Evolutionary conservation across 768 basidiomycete species (phyloP).

Genomic region (Suillus occidentalis): DNA sequence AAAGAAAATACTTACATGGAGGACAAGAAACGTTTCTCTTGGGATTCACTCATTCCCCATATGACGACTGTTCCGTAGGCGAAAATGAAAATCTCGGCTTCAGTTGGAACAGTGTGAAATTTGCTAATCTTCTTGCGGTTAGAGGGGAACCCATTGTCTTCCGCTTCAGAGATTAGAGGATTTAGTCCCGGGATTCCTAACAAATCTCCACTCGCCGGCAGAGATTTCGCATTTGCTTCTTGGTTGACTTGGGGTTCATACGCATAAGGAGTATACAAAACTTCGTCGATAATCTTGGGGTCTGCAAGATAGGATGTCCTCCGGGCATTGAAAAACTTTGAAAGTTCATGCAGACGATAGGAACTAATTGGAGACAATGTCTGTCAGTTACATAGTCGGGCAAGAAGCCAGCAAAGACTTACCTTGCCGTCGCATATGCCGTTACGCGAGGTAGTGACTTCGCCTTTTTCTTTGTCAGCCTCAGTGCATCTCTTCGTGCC

Average conservation of each 20-base stretch:
- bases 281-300: conserved; percentile 86
- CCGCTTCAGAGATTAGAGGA: conserved; percentile 25
- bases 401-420: conserved; percentile 17
- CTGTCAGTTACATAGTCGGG: not conserved
- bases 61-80: conserved; percentile 94
- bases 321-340: conserved; percentile 88
- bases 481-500: conserved; percentile 86
- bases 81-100: conserved; percentile 91
- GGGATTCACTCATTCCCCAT: conserved; percentile 95
- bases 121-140: conserved; percentile 59
- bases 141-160: conserved; percentile 31
- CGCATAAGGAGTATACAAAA: conserved; percentile 89
- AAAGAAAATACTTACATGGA: conserved; percentile 68
- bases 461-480: conserved; percentile 91
- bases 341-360: conserved; percentile 83
- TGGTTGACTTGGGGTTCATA: conserved; percentile 55
- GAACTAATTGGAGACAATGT: conserved; percentile 50
- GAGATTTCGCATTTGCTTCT: conserved; percentile 28
- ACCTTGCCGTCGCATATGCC: conserved; percentile 94
- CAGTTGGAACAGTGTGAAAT: conserved; percentile 62
- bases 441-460: conserved; percentile 92
- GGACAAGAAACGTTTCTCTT: conserved; percentile 87
- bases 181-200: conserved; percentile 74
- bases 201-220: conserved; percentile 58
- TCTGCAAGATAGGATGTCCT: conserved; percentile 82